Percentiles rank a stretch among this genome's conserved stretches.
These are phyloP conservation scores for Phytophthora ramorum DNA, from an alignment of 352 stramenopile genomes.

Conservation along the genomic window DNA sequence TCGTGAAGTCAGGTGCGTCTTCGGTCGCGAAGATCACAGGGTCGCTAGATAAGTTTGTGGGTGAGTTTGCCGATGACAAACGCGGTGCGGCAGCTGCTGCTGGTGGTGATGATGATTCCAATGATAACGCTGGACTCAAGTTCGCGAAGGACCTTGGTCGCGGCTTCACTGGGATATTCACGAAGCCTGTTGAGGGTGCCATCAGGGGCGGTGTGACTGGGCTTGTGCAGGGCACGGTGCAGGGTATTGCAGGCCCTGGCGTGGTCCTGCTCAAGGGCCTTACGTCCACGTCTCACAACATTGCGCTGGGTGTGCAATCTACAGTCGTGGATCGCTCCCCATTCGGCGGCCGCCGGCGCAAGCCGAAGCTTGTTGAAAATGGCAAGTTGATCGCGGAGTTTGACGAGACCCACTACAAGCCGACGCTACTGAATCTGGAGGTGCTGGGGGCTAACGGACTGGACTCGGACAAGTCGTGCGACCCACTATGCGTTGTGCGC, in stretches of 20 bases:
- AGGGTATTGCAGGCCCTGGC: constrained; percentile 80
- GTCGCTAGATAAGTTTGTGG: constrained; percentile 87
- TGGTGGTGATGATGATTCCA: constrained; percentile 37
- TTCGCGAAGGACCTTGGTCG: constrained; percentile 89
- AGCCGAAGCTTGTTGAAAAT: constrained; percentile 74
- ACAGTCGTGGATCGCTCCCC: constrained; percentile 82
- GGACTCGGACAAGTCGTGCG: constrained; percentile 77
- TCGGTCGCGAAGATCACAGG: constrained; percentile 86
- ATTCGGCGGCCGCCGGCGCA: constrained; percentile 77
- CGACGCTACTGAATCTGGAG: constrained; percentile 66
- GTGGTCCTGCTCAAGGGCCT: constrained; percentile 85
- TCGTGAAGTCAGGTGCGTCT: constrained; percentile 78
- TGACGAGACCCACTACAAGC: constrained; percentile 67
- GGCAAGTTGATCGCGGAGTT: constrained; percentile 72
- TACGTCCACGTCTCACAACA: constrained; percentile 84
- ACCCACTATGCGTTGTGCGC: constrained; percentile 78
- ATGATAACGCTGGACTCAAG: constrained; percentile 72
- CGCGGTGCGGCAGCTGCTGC: constrained; percentile 18
- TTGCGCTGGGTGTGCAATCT: constrained; percentile 80
- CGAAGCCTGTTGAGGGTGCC: constrained; percentile 85
- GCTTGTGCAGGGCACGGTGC: constrained; percentile 78
- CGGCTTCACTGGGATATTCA: constrained; percentile 88
- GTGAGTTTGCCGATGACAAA: constrained; percentile 74
- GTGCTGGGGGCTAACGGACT: constrained; percentile 77
- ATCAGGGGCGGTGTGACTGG: constrained; percentile 81